Evolutionary conservation across 169 alveolate genomes (phyloP).

Genomic region (Blepharisma undulans): DNA sequence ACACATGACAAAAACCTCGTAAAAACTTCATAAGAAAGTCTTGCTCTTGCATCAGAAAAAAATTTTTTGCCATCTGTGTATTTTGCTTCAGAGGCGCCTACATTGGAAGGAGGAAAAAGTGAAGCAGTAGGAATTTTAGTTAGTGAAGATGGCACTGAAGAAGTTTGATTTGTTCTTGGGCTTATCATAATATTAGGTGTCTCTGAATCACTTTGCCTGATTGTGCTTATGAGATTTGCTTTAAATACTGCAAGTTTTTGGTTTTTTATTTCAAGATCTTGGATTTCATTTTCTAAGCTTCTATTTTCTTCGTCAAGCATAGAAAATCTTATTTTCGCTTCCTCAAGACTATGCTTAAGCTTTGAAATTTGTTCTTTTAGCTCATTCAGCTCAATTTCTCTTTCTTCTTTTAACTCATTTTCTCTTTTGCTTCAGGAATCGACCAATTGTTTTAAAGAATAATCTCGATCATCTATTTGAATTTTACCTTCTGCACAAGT

Average conservation of each 20-base stretch:
- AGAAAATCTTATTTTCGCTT: background rate
- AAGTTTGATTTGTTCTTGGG: background rate
- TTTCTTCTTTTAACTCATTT: background rate
- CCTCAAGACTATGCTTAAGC: background rate
- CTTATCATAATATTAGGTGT: background rate
- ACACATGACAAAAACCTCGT: background rate
- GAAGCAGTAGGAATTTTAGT: background rate
- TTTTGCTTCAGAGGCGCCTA: background rate
- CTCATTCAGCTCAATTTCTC: background rate
- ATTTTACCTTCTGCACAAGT: background rate
- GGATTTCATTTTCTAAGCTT: background rate
- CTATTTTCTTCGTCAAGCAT: conserved; percentile 28
- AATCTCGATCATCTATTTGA: background rate
- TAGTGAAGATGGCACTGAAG: background rate
- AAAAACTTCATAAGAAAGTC: conserved; percentile 20
- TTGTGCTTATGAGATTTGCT: background rate
- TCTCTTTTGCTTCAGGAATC: background rate
- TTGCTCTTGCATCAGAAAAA: conserved; percentile 3
- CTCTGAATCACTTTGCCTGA: background rate
- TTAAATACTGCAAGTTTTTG: background rate
- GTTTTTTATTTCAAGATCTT: background rate
- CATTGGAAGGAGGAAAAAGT: background rate
- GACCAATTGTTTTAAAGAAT: background rate
- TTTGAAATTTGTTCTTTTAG: background rate
- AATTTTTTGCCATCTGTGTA: background rate